Base-by-base conservation (phyloP, 177 flowering plant genomes). In the Telopea speciosissima region DNA sequence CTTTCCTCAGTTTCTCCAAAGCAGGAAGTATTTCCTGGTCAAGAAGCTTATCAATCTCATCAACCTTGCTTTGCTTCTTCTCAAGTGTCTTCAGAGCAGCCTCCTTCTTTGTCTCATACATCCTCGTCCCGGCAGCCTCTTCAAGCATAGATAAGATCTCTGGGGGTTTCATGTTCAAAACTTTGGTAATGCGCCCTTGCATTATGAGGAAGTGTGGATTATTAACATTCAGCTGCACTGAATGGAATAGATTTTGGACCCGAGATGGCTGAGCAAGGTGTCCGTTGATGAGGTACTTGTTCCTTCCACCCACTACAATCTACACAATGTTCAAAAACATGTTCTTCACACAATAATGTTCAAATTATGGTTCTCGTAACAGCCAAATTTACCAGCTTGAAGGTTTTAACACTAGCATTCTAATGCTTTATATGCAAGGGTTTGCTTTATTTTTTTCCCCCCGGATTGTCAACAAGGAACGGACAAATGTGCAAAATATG, bases 131-230 rank as follows among this genome's bases (percentile, higher is more conserved):
- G 72, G 99, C 97, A 72, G 99, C 98, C 82, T 96, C 99, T 79
- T 96, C 99, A 25, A 96, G 95, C 98, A 96, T 96, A n/a, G 97
- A 93, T 61, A 96, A 75, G 28, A 93, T 96, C 77, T 93, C 99
- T 2, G 98, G 97, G 21, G 98, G 99, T 82, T 96, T 96, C 99
- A 96, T 96, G 74, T 96, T 96, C 72, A 96, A 80, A 14, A 96
- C 99, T 82, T 96, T 96, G 58, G 99, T 96, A 69, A 96, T 96
- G 45, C 99, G 96, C 71, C 99, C 99, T 93, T 96, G 99, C 99
- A 96, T 96, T 16, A 96, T 96, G 33, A 96, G 95, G 79, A 96
- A 96, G 82, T 96, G 99, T 28, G 99, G 99, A 71, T 96, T 96
- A 72, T 96, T 96, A 33, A 96, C 98, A 81, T 96, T 96, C 16